A percentile compares a stretch with the other conserved stretches of the same genome.
Evolutionary conservation across 176 grass and related monocot species (phyloP).

Genomic region (Aegilops speltoides): DNA sequence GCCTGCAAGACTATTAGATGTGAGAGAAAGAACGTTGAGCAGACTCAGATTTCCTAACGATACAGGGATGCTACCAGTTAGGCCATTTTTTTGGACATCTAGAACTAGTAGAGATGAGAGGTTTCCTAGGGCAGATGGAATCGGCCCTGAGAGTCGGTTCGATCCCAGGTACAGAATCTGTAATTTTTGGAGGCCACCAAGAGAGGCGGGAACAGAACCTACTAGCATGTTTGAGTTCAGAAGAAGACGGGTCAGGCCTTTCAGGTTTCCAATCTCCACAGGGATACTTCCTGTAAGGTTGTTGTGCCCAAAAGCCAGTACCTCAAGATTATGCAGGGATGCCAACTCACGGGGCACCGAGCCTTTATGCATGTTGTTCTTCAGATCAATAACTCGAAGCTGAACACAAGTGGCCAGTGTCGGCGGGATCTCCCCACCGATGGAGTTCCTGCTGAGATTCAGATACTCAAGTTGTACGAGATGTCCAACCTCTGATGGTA

Average conservation of each 20-base stretch:
- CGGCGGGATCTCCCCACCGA: not conserved
- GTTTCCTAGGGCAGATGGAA: conserved; percentile 13
- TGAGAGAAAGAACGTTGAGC: not conserved
- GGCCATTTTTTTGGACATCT: not conserved
- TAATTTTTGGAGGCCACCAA: not conserved
- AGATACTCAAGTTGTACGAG: not conserved
- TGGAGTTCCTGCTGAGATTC: not conserved
- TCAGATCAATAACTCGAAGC: not conserved
- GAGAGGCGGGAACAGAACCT: not conserved
- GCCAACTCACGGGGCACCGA: not conserved
- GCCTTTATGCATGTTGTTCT: not conserved
- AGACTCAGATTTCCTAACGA: conserved; percentile 18
- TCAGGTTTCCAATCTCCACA: not conserved
- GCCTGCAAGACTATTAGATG: not conserved
- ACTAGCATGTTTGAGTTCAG: not conserved
- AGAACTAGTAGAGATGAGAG: not conserved
- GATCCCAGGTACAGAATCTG: not conserved
- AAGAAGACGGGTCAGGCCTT: not conserved
- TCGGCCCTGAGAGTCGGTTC: not conserved
- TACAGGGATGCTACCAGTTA: conserved; percentile 9
- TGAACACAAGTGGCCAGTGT: not conserved
- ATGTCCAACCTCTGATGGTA: not conserved
- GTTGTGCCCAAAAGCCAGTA: not conserved
- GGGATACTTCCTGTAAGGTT: conserved; percentile 17
- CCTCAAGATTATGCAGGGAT: not conserved